Evolutionary conservation across 2,329 filamentous ascomycete genomes (phyloP), one percentile per base, ranked within the genome.

Genomic region (Fusarium odoratissimum): DNA sequence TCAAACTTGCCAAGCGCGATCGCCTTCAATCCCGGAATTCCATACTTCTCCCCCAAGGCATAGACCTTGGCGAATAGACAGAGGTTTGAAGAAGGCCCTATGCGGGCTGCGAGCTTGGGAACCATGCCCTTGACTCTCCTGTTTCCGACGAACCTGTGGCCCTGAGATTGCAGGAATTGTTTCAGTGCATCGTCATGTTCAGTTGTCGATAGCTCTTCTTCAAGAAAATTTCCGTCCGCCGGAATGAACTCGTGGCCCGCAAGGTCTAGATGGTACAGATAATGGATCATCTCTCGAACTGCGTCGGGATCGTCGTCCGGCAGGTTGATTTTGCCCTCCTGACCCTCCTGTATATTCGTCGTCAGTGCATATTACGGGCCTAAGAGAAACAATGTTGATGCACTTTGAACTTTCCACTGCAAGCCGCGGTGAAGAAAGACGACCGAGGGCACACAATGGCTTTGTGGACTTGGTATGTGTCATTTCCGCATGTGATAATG

Each of bases 231-330:
- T 3, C 28, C 46, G 11, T 49, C 46, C 5, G 23, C 28, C 6
- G 46, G 28, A 2, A 19, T 13, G 8, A 23, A 31, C 10, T n/a
- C 28, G 21, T 49, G 2, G 8, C 46, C 46, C 2, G 6, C 16
- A 16, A 73, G 73, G 19, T 41, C 17, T 0, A 62, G 41, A 7
- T 35, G 30, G 21, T 74, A 74, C 0, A 74, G 33, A 19, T 67
- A 72, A 3, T 31, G 8, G 0, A 74, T 13, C 64, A 72, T 72
- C 17, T 58, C 60, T 1, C 41, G 56, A 0, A 74, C 68, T 2
- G 69, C 56, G 0, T 33, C 5, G 0, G 59, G 42, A 14, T 74
- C 64, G 4, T 74, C 64, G 0, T 67, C 64, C 0, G 52, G 45
- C 1, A 74, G 62, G 1, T 70, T 1, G 23, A 74, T 70, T 10